A percentile compares a stretch with the other conserved stretches of the same genome.
Evolutionary conservation across 371 early-diverging fungal genomes (phyloP).

Genomic region (Mortierella sp.): DNA sequence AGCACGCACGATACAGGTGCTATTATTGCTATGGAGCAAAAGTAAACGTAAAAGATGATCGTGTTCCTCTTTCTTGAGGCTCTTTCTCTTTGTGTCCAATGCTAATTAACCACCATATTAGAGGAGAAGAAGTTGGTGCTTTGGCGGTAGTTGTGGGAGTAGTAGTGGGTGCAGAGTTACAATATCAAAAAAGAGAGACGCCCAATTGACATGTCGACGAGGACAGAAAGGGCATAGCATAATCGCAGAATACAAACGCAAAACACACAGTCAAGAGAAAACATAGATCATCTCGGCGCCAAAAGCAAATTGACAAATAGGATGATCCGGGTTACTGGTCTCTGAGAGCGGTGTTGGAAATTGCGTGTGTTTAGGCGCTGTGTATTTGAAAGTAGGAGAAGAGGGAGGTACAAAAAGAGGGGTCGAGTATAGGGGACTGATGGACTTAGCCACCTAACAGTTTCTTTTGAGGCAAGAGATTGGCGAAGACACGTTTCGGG

Average conservation of each 20-base stretch:
- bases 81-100: neutral
- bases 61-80: neutral
- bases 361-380: no score
- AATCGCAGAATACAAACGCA: neutral
- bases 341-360: neutral
- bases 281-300: neutral
- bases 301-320: neutral
- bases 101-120: neutral
- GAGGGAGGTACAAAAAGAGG: neutral
- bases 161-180: neutral
- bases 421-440: neutral
- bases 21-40: neutral
- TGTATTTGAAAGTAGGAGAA: no score
- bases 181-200: neutral
- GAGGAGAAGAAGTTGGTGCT: neutral
- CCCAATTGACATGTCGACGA: neutral
- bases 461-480: neutral
- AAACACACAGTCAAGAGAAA: neutral
- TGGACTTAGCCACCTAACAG: neutral
- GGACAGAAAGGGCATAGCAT: neutral
- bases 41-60: neutral
- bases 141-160: neutral
- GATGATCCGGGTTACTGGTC: neutral
- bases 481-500: neutral
- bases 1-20: neutral